These are phyloP conservation scores for Diospyros kaki DNA, from an alignment of 148 eudicot species.

Conservation along the genomic window DNA sequence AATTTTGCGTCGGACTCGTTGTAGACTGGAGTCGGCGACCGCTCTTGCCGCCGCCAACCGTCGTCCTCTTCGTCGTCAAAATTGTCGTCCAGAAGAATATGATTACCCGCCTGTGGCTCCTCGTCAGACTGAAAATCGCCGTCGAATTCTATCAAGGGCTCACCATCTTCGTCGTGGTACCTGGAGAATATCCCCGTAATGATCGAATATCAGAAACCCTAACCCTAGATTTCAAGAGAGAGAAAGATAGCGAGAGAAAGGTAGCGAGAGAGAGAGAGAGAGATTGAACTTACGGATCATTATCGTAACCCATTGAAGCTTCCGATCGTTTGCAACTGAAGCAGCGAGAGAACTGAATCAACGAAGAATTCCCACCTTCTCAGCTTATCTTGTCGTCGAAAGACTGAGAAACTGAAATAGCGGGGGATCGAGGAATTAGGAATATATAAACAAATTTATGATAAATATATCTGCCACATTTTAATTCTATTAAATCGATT, in stretches of 20 bases:
- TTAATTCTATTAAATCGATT: too few relatives aligned
- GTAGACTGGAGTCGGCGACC: slow-evolving; percentile 47
- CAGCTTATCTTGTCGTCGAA: too few relatives aligned
- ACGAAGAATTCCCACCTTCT: too few relatives aligned
- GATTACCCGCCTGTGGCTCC: slow-evolving; percentile 32
- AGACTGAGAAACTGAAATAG: too few relatives aligned
- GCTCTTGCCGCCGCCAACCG: slow-evolving; percentile 41
- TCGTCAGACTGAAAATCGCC: slow-evolving; percentile 62
- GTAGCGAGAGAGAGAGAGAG: slow-evolving; percentile 5
- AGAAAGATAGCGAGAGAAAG: neutral
- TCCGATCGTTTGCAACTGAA: neutral
- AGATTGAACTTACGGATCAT: slow-evolving; percentile 47
- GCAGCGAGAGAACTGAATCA: too few relatives aligned
- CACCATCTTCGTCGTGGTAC: slow-evolving; percentile 80
- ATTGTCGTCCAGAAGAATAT: slow-evolving; percentile 26
- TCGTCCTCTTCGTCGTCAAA: slow-evolving; percentile 31
- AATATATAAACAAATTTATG: too few relatives aligned
- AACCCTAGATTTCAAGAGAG: slow-evolving; percentile 17
- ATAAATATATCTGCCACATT: too few relatives aligned
- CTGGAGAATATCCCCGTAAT: slow-evolving; percentile 25
- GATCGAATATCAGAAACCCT: slow-evolving; percentile 34
- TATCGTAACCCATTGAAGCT: slow-evolving; percentile 43
- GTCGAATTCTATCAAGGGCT: slow-evolving; percentile 71
- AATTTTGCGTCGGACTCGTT: slow-evolving; percentile 30
- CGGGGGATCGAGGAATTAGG: too few relatives aligned